Evolutionary conservation across 805 yeast species (phyloP).

Genomic region (Candida ortonii): DNA sequence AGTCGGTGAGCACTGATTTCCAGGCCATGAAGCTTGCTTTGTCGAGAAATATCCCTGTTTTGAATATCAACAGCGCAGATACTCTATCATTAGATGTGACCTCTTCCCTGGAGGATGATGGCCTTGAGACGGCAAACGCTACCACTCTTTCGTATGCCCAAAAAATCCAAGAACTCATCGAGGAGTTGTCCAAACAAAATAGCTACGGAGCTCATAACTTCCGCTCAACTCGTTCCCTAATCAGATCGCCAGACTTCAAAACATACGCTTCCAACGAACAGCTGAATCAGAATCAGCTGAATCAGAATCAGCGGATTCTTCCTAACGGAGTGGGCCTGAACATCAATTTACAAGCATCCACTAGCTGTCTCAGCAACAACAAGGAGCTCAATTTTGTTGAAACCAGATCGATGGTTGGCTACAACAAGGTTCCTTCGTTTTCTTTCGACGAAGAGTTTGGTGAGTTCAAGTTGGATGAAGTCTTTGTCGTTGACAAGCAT

Average conservation of each 20-base stretch:
- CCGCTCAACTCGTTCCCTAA: conserved; percentile 18
- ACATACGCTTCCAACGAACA: conserved; percentile 12
- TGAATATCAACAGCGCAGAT: conserved; percentile 18
- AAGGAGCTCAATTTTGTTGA: conserved; percentile 32
- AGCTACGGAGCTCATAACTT: conserved; percentile 20
- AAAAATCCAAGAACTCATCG: conserved; percentile 15
- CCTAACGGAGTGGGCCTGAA: conserved; percentile 48
- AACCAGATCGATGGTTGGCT: conserved; percentile 45
- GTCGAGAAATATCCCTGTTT: conserved; percentile 24
- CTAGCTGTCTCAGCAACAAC: conserved; percentile 38
- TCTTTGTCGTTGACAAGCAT: conserved; percentile 19
- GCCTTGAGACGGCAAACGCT: conserved; percentile 11
- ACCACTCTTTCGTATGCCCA: conserved; percentile 11
- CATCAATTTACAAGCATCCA: conserved; percentile 38
- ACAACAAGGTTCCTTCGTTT: conserved; percentile 21
- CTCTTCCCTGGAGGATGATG: conserved; percentile 11
- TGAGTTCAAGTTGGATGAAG: conserved; percentile 10
- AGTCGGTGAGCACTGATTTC: conserved; percentile 15
- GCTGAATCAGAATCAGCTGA: conserved; percentile 21
- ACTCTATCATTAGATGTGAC: conserved; percentile 3
- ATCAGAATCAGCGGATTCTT: conserved; percentile 32
- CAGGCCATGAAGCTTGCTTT: conserved; percentile 21
- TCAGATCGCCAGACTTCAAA: conserved; percentile 4
- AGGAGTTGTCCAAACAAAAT: conserved; percentile 4
- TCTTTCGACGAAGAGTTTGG: conserved; percentile 7